A percentile compares a stretch with the other conserved stretches of the same genome.
Evolutionary conservation across 1,139 yeast species (phyloP).

Genomic region (Hyphopichia buzzinii): DNA sequence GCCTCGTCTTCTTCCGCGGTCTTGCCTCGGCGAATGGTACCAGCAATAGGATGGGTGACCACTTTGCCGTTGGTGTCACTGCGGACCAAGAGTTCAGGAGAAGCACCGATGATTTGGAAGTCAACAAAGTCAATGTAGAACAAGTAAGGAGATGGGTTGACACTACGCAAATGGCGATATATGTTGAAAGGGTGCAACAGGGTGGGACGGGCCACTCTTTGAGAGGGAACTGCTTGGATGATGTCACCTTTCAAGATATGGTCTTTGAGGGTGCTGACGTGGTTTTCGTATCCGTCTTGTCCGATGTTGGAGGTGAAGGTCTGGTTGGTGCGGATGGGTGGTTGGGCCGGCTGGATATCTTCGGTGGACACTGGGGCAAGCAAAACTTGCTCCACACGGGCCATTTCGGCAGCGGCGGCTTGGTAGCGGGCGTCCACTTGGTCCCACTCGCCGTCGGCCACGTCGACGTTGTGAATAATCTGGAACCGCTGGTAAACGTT

Average conservation of each 20-base stretch:
- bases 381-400: conserved; percentile 52
- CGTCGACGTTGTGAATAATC: conserved; percentile 73
- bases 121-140: conserved; percentile 89
- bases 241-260: conserved; percentile 91
- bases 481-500: conserved; percentile 92
- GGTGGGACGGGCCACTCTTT: conserved; percentile 92
- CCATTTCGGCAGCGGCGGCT: conserved; percentile 56
- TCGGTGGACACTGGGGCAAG: conserved; percentile 32
- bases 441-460: conserved; percentile 28
- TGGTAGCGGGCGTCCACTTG: conserved; percentile 50
- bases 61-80: conserved; percentile 70
- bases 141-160: conserved; percentile 95
- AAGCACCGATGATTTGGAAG: conserved; percentile 94
- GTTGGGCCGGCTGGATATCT: conserved; percentile 55
- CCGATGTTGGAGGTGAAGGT: conserved; percentile 85
- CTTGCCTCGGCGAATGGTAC: conserved; percentile 86
- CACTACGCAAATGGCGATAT: conserved; percentile 89
- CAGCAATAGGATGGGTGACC: conserved; percentile 96
- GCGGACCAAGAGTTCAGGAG: conserved; percentile 90
- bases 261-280: conserved; percentile 69
- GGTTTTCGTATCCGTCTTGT: conserved; percentile 84
- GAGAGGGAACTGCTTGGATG: conserved; percentile 97
- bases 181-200: conserved; percentile 94
- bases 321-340: conserved; percentile 63
- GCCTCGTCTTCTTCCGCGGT: conserved; percentile 89